These are phyloP conservation scores for Raffaelea ambrosiae DNA, from an alignment of 2,329 filamentous ascomycete species.

Conservation along the genomic window DNA sequence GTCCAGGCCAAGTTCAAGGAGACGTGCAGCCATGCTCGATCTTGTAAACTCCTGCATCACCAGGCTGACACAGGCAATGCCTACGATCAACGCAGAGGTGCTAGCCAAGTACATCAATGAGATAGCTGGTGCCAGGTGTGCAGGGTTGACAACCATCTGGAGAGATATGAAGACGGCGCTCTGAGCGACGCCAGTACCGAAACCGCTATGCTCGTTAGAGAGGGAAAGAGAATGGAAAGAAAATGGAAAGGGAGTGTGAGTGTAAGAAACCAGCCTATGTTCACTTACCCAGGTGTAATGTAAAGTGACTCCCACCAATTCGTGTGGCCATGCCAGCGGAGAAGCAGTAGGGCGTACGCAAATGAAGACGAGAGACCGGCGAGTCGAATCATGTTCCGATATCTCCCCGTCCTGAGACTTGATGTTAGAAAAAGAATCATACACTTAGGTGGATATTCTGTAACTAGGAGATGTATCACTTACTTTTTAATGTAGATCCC, in stretches of 20 bases:
- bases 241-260: too few species aligned
- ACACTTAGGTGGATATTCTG: background rate
- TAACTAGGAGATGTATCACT: background rate
- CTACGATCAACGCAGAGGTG: constrained; percentile 28
- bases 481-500: constrained; percentile 45
- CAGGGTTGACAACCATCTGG: constrained; percentile 28
- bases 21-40: constrained; percentile 11
- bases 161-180: constrained; percentile 33
- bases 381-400: constrained; percentile 45
- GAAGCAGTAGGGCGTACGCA: constrained; percentile 42
- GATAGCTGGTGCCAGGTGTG: constrained; percentile 30
- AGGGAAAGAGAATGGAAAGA: too few species aligned
- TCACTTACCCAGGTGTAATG: constrained; percentile 42
- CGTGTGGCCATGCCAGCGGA: constrained; percentile 53
- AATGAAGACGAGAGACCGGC: constrained; percentile 39
- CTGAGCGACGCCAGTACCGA: constrained; percentile 31
- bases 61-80: constrained; percentile 28
- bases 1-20: constrained; percentile 16
- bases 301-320: constrained; percentile 47
- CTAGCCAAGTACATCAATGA: constrained; percentile 30
- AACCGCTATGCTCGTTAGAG: constrained; percentile 23
- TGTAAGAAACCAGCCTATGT: too few species aligned
- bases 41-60: constrained; percentile 21
- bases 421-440: background rate
- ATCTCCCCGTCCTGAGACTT: constrained; percentile 42